Evolutionary conservation across 805 yeast genomes (phyloP).

Genomic region (Saccharomycopsis schoenii): DNA sequence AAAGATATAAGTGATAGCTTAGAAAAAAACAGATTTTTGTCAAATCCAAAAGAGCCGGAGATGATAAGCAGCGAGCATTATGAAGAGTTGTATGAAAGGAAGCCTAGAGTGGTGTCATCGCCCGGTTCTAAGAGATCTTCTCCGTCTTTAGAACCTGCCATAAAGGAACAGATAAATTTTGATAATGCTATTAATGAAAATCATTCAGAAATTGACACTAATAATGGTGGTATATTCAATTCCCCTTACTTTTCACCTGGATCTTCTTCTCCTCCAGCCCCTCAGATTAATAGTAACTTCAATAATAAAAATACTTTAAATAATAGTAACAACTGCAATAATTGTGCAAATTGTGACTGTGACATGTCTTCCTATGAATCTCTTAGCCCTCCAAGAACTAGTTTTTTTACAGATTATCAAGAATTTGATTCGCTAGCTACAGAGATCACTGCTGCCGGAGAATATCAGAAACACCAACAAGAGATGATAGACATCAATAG

Average conservation of each 20-base stretch:
- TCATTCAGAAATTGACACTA: neutral
- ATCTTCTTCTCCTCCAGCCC: neutral
- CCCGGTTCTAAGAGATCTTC: neutral
- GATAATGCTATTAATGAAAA: neutral
- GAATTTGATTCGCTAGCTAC: neutral
- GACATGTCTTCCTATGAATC: neutral
- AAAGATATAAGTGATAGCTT: slow-evolving; percentile 14
- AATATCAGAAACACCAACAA: neutral
- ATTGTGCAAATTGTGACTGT: neutral
- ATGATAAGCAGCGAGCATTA: neutral
- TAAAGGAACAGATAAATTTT: neutral
- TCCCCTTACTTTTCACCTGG: neutral
- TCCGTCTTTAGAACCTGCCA: neutral
- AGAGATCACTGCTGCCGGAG: neutral
- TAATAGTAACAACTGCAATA: neutral
- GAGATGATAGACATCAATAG: neutral
- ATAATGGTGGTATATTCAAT: neutral
- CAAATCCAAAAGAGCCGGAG: slow-evolving; percentile 7
- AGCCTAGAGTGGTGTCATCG: neutral
- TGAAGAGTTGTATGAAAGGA: neutral
- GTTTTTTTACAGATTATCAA: neutral
- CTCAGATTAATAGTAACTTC: neutral
- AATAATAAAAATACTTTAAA: neutral
- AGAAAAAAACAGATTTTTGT: slow-evolving; percentile 2
- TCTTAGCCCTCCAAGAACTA: neutral